A percentile compares a stretch with the other conserved stretches of the same genome.
Evolutionary conservation across 1,284 basidiomycete genomes (phyloP).

Genomic region (Ceratobasidium sp.): DNA sequence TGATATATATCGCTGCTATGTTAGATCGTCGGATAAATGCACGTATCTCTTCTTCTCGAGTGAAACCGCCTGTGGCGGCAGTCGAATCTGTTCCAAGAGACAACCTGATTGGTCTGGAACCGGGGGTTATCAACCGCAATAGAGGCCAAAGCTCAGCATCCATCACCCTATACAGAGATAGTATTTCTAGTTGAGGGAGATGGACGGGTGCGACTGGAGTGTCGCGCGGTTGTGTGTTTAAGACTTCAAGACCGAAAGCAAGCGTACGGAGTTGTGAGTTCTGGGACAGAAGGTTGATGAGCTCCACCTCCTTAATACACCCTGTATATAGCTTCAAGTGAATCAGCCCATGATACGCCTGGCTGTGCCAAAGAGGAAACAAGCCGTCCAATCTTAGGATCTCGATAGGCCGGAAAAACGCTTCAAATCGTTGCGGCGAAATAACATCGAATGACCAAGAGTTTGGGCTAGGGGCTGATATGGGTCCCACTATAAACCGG

Average conservation of each 20-base stretch:
- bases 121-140: constrained; percentile 6
- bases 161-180: background rate
- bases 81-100: too few species aligned
- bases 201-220: background rate
- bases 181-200: background rate
- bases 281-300: background rate
- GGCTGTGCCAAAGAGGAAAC: background rate
- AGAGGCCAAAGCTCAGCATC: background rate
- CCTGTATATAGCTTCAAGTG: background rate
- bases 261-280: background rate
- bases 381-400: background rate
- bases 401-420: background rate
- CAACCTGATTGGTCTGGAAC: background rate
- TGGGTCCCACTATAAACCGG: background rate
- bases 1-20: background rate
- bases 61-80: too few species aligned
- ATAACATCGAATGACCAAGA: background rate
- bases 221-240: background rate
- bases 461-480: too few species aligned
- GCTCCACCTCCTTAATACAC: background rate
- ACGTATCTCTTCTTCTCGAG: too few species aligned
- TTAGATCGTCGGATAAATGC: background rate
- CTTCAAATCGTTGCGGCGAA: background rate
- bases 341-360: constrained; percentile 4
- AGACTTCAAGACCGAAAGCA: background rate